Evolutionary conservation across 306 rosid species (phyloP).

Genomic region (Glycine latifolia): DNA sequence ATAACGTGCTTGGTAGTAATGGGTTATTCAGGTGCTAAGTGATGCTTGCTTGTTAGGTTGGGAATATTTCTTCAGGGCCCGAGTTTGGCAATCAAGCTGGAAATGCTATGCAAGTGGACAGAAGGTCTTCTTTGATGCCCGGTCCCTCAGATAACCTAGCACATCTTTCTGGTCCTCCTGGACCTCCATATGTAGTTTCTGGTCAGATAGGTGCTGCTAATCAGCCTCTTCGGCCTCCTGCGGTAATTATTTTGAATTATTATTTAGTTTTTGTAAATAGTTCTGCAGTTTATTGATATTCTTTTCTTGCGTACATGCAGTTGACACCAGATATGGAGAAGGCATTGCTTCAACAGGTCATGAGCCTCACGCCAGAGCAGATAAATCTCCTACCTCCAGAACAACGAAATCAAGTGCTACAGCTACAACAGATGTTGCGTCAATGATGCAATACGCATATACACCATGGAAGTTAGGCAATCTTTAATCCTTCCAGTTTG

Average conservation of each 20-base stretch:
- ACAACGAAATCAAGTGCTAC: constrained; percentile 93
- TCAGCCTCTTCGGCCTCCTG: constrained; percentile 64
- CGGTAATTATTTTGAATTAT: constrained; percentile 52
- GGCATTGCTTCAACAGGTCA: constrained; percentile 94
- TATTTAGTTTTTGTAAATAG: constrained; percentile 11
- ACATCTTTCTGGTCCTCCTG: constrained; percentile 68
- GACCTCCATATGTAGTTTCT: constrained; percentile 57
- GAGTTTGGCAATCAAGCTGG: constrained; percentile 76
- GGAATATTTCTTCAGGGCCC: constrained; percentile 68
- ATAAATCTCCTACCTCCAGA: constrained; percentile 91
- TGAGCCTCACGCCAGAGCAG: constrained; percentile 95
- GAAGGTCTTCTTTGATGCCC: constrained; percentile 80
- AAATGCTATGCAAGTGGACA: constrained; percentile 76
- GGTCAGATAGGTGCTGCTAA: constrained; percentile 69
- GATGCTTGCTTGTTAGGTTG: constrained; percentile 58
- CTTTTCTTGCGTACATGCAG: constrained; percentile 56
- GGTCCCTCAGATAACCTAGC: constrained; percentile 67
- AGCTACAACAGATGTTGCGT: constrained; percentile 87
- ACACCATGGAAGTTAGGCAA: not conserved
- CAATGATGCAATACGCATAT: constrained; percentile 60
- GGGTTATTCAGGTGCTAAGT: constrained; percentile 34
- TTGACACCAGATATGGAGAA: constrained; percentile 94
- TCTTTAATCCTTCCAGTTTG: constrained; percentile 38
- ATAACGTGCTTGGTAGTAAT: constrained; percentile 28
- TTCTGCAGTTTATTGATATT: constrained; percentile 36